Evolutionary conservation across 257 asterid genomes (phyloP).

Genomic region (Pogostemon cablin): DNA sequence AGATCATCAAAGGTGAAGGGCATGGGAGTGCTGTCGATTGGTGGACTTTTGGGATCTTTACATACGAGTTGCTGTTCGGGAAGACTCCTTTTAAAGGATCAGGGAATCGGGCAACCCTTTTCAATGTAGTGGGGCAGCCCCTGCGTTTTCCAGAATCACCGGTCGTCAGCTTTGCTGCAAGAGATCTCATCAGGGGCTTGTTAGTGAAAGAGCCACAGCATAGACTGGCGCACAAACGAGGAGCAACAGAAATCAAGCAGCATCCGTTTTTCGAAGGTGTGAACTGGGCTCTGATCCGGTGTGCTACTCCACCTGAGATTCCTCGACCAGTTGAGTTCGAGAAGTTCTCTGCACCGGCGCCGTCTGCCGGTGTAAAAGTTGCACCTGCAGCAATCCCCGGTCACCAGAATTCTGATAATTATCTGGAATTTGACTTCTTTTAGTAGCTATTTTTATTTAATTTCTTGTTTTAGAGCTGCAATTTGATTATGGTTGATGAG

Average conservation of each 20-base stretch:
- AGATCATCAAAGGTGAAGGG: slow-evolving; percentile 63
- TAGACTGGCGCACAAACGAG: slow-evolving; percentile 56
- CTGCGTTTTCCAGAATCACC: slow-evolving; percentile 60
- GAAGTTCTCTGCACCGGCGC: slow-evolving; percentile 40
- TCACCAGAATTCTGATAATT: slow-evolving; percentile 48
- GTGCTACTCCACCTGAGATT: slow-evolving; percentile 64
- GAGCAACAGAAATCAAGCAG: slow-evolving; percentile 62
- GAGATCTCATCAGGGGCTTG: slow-evolving; percentile 59
- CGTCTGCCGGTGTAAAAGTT: slow-evolving; percentile 40
- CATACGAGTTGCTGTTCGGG: slow-evolving; percentile 56
- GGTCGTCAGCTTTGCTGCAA: slow-evolving; percentile 54
- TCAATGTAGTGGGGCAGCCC: slow-evolving; percentile 65
- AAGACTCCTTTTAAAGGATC: slow-evolving; percentile 69
- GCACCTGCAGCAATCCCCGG: slow-evolving; percentile 41
- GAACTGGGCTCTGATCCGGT: slow-evolving; percentile 65
- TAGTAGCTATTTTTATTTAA: slow-evolving; percentile 29
- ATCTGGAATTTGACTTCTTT: slow-evolving; percentile 71
- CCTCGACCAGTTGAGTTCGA: slow-evolving; percentile 53
- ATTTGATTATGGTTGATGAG: not conserved
- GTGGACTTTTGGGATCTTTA: slow-evolving; percentile 68
- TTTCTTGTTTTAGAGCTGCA: not conserved
- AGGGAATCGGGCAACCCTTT: slow-evolving; percentile 55
- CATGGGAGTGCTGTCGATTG: slow-evolving; percentile 72
- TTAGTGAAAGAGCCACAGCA: slow-evolving; percentile 64
- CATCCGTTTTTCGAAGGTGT: slow-evolving; percentile 68